Conservation (phyloP, 805 yeast genomes). For the Candida golubevii region DNA sequence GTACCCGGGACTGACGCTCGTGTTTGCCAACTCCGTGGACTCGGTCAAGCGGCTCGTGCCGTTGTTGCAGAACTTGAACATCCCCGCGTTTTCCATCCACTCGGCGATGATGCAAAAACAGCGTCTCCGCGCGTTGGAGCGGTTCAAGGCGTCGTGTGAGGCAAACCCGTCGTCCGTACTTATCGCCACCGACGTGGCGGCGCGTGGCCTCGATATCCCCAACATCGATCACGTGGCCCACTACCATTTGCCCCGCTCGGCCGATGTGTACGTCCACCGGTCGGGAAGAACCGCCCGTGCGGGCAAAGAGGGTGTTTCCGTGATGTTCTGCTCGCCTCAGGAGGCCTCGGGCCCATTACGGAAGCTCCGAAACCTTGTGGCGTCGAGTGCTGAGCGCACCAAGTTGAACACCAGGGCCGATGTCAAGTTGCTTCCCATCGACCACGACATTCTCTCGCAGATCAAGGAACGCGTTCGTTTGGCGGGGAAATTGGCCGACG, state of each 20-base stretch:
- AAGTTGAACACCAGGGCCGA: conserved; percentile 41
- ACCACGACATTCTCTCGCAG: conserved; percentile 66
- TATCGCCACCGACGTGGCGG: conserved; percentile 96
- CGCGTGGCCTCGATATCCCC: conserved; percentile 93
- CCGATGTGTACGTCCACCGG: conserved; percentile 91
- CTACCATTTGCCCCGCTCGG: conserved; percentile 90
- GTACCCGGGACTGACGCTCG: conserved; percentile 86
- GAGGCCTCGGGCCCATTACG: conserved; percentile 87
- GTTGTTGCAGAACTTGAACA: conserved; percentile 60
- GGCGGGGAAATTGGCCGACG: conserved; percentile 73
- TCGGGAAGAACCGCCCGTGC: conserved; percentile 99
- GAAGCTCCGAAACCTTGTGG: conserved; percentile 60
- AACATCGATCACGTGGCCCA: conserved; percentile 91
- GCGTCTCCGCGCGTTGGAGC: conserved; percentile 79
- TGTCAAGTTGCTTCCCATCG: conserved; percentile 70
- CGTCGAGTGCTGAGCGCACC: conserved; percentile 22
- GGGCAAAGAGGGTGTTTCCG: conserved; percentile 89
- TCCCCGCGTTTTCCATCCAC: conserved; percentile 75
- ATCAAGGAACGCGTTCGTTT: conserved; percentile 62
- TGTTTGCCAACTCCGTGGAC: conserved; percentile 93
- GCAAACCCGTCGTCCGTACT: conserved; percentile 57
- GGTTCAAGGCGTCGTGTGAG: conserved; percentile 55
- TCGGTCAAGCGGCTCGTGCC: conserved; percentile 85
- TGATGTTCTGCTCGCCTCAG: conserved; percentile 87
- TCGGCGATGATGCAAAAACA: conserved; percentile 95